Percentiles rank a stretch among this genome's conserved stretches.
phyloP scores from a whole-genome alignment of 2,329 filamentous ascomycete genomes.

The Diaporthe citri region DNA sequence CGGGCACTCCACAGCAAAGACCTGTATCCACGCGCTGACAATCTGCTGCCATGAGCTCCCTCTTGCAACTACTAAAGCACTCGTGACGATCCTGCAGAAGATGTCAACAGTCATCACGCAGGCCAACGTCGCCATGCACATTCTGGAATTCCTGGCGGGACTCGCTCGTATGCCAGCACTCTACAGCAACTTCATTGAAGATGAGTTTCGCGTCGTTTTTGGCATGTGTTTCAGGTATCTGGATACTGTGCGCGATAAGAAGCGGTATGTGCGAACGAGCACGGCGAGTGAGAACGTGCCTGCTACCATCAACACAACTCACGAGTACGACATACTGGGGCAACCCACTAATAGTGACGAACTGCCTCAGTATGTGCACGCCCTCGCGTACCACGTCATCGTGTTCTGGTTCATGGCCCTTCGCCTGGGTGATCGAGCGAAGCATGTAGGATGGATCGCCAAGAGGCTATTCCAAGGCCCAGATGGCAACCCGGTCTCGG shows the following conservation, averaged over 20 bases:
- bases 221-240: slow-evolving; percentile 95
- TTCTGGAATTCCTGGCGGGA: slow-evolving; percentile 93
- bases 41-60: slow-evolving; percentile 97
- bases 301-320: slow-evolving; percentile 42
- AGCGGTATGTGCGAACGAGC: slow-evolving; percentile 61
- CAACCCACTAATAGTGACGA: slow-evolving; percentile 70
- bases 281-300: slow-evolving; percentile 58
- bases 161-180: slow-evolving; percentile 87
- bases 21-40: slow-evolving; percentile 93
- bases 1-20: slow-evolving; percentile 87
- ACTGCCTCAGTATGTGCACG: slow-evolving; percentile 92
- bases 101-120: slow-evolving; percentile 98
- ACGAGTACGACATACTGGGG: slow-evolving; percentile 46
- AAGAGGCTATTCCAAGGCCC: slow-evolving; percentile 86
- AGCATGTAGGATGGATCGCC: slow-evolving; percentile 90
- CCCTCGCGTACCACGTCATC: slow-evolving; percentile 93
- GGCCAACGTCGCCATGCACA: slow-evolving; percentile 90
- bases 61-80: slow-evolving; percentile 84
- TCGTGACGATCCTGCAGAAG: slow-evolving; percentile 88
- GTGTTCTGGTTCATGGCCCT: slow-evolving; percentile 97
- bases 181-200: slow-evolving; percentile 89
- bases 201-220: slow-evolving; percentile 94
- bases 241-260: slow-evolving; percentile 84
- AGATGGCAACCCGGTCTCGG: slow-evolving; percentile 79
- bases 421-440: slow-evolving; percentile 84